Base-by-base conservation (phyloP, 2,329 filamentous ascomycete genomes). In the Paraphaeosphaeria sporulosa region DNA sequence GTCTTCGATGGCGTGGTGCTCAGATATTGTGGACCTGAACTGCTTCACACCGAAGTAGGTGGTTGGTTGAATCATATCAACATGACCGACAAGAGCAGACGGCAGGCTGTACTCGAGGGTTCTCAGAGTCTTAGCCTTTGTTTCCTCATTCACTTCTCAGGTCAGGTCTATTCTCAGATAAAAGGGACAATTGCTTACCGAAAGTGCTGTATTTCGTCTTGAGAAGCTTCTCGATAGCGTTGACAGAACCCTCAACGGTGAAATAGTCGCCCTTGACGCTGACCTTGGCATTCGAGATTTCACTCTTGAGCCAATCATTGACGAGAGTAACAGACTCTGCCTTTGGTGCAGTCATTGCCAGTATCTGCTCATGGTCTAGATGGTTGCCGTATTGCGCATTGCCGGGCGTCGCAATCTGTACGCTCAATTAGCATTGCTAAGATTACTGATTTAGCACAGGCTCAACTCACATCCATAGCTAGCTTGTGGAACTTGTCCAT, bases 211-310 rank as follows among this genome's bases (percentile, higher is more conserved):
- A 80, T 53, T 79, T 72, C 50, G 79, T 77, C 57, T 78, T 71
- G 32, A 87, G 77, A 2, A 87, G 79, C 21, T 77, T 75, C 66
- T 87, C 85, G 10, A 82, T 78, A 30, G 78, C 72, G 36, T 75
- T 72, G 10, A 87, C 78, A 1, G 83, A 80, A 12, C 86, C 73
- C 19, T 79, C 70, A 3, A 86, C 75, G 19, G 79, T 81, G 60
- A 87, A 79, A 81, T 84, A 86, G 64, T 87, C 84, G 48, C 63
- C 85, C 63, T 81, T 82, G 17, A 83, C 80, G 0, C 81, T 76
- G 61, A 78, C 83, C 68, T 84, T 82, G 8, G 67, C 63, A 10
- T 76, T 59, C 43, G 73, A 78, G 55, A 79, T 83, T 68, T 85
- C 80, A 58, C 80, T 80, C 9, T 71, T 67, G 4, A 87, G 77